These are phyloP conservation scores for Tulasnella sp. DNA, from an alignment of 768 basidiomycete genomes.

Conservation along the genomic window DNA sequence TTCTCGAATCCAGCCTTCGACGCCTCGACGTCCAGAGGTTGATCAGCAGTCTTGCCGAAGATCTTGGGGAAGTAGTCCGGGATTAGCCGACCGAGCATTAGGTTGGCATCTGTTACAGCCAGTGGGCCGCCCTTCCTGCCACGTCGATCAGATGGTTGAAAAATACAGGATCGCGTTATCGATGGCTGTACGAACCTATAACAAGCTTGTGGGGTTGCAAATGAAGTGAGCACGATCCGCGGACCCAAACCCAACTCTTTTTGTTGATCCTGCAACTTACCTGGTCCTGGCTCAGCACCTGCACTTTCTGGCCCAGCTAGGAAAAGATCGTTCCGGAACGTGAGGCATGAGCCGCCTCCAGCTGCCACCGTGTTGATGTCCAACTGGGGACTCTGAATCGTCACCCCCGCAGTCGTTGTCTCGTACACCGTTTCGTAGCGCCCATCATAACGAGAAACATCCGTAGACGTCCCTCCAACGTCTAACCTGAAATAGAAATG, in stretches of 20 bases:
- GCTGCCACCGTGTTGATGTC: slow-evolving; percentile 97
- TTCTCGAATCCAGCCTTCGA: slow-evolving; percentile 63
- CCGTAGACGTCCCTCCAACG: slow-evolving; percentile 93
- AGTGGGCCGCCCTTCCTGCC: slow-evolving; percentile 83
- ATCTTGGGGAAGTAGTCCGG: slow-evolving; percentile 94
- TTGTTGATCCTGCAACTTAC: slow-evolving; percentile 4
- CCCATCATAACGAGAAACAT: slow-evolving; percentile 90
- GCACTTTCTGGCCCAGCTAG: slow-evolving; percentile 89
- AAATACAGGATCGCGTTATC: slow-evolving; percentile 6
- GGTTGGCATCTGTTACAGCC: slow-evolving; percentile 90
- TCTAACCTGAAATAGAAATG: slow-evolving; percentile 55
- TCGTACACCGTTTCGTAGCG: slow-evolving; percentile 91
- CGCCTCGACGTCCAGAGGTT: slow-evolving; percentile 74
- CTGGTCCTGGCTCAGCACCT: slow-evolving; percentile 87
- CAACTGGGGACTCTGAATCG: slow-evolving; percentile 86
- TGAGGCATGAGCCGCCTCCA: slow-evolving; percentile 86
- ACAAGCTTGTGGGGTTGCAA: slow-evolving; percentile 47
- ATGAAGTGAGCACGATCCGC: not conserved
- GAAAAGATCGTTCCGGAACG: slow-evolving; percentile 87
- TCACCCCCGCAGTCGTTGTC: slow-evolving; percentile 91
- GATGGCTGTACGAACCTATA: slow-evolving; percentile 58
- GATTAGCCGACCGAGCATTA: slow-evolving; percentile 81
- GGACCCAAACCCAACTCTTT: not conserved
- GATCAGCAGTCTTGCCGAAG: slow-evolving; percentile 84
- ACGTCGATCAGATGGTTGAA: not conserved